These are phyloP conservation scores for Ambrosiella xylebori DNA, from an alignment of 2,329 filamentous ascomycete genomes.

Conservation along the genomic window DNA sequence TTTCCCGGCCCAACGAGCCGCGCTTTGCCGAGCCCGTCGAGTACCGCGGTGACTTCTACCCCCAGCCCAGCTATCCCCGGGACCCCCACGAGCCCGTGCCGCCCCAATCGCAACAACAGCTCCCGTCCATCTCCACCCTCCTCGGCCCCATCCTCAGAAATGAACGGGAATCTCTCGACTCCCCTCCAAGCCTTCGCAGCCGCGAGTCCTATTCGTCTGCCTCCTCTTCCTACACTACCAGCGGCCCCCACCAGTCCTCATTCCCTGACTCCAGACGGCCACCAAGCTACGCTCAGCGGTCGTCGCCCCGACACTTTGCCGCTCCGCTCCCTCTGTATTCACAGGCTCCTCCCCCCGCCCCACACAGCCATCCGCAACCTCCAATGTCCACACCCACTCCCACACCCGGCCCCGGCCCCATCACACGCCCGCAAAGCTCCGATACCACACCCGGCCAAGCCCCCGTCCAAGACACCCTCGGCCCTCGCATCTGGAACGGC, in stretches of 20 bases:
- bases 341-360: background rate
- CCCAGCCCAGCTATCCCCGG: background rate
- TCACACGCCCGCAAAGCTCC: background rate
- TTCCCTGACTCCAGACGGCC: background rate
- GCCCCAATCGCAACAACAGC: background rate
- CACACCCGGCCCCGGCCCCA: background rate
- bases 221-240: background rate
- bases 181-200: background rate
- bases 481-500: slow-evolving; percentile 53
- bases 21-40: background rate
- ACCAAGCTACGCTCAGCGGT: background rate
- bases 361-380: background rate
- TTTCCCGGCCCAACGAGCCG: background rate
- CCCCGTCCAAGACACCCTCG: slow-evolving; percentile 39
- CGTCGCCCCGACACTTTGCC: background rate
- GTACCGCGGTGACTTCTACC: background rate
- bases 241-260: background rate
- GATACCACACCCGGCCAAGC: background rate
- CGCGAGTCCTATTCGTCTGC: background rate
- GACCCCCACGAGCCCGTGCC: background rate
- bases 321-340: background rate
- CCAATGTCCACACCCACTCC: background rate
- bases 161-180: background rate
- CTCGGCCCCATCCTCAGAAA: background rate
- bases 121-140: background rate